A percentile compares a stretch with the other conserved stretches of the same genome.
Conservation (phyloP, 2,329 filamentous ascomycete genomes). For the Gnomoniopsis sp. region DNA sequence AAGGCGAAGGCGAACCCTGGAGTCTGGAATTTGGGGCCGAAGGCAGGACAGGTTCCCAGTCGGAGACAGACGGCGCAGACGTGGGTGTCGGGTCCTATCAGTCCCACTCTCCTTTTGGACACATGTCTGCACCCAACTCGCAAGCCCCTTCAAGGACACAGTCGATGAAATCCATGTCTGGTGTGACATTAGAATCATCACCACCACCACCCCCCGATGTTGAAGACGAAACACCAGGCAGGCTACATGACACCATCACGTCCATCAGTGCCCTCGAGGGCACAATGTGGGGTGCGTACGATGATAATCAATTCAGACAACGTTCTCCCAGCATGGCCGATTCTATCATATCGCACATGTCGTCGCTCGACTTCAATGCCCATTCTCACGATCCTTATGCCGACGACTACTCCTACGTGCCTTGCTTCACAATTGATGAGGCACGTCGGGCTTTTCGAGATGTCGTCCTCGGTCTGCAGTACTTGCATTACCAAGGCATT, state of each 20-base stretch:
- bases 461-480: constrained; percentile 88
- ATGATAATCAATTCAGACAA: constrained; percentile 56
- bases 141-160: constrained; percentile 44
- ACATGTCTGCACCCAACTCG: constrained; percentile 39
- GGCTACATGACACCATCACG: constrained; percentile 48
- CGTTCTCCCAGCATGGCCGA: constrained; percentile 79
- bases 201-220: constrained; percentile 39
- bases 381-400: constrained; percentile 65
- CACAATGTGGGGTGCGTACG: constrained; percentile 73
- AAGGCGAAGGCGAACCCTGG: constrained; percentile 60
- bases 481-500: constrained; percentile 83
- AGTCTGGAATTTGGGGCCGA: constrained; percentile 73
- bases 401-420: constrained; percentile 90
- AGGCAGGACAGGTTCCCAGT: constrained; percentile 29
- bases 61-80: constrained; percentile 38
- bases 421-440: constrained; percentile 82
- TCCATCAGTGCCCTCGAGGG: constrained; percentile 65
- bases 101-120: constrained; percentile 37
- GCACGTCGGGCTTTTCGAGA: constrained; percentile 85
- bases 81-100: constrained; percentile 29
- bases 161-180: constrained; percentile 41
- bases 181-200: constrained; percentile 32
- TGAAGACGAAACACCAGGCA: constrained; percentile 52
- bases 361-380: constrained; percentile 57
- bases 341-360: constrained; percentile 70